phyloP scores from a whole-genome alignment of 192 early-diverging fungal species.

The Backusella circina region DNA sequence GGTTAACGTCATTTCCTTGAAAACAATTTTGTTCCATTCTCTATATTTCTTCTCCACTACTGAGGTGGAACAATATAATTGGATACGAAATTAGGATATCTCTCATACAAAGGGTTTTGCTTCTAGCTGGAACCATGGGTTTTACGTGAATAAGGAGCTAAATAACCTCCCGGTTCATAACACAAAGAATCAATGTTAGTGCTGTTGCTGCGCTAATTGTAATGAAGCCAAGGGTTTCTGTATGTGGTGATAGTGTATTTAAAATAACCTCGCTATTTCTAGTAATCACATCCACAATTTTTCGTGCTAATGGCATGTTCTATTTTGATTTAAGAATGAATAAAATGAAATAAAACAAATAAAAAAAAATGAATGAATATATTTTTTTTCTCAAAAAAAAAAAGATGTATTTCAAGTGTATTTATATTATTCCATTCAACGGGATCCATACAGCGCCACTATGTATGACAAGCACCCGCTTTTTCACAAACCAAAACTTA shows the following conservation, averaged over 20 bases:
- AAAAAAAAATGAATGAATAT: background rate
- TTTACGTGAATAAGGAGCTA: no score
- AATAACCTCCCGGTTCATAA: slow-evolving; percentile 55
- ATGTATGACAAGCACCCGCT: no score
- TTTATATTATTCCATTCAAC: background rate
- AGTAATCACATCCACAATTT: background rate
- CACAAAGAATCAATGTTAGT: background rate
- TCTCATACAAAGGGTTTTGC: no score
- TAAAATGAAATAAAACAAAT: background rate
- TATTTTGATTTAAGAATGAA: background rate
- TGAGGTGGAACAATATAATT: no score
- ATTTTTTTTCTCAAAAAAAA: background rate
- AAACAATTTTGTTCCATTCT: no score
- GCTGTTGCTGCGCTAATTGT: background rate
- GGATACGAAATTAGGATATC: no score
- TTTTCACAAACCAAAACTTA: no score
- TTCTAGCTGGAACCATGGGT: no score
- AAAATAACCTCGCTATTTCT: background rate
- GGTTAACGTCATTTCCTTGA: no score
- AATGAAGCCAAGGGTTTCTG: background rate
- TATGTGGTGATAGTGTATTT: background rate
- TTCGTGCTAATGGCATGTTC: background rate
- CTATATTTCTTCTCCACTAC: no score
- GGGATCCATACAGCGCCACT: no score
- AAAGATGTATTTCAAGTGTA: background rate